phyloP scores from a whole-genome alignment of 495 filamentous ascomycete species.

The Lasiosphaeria hispida region DNA sequence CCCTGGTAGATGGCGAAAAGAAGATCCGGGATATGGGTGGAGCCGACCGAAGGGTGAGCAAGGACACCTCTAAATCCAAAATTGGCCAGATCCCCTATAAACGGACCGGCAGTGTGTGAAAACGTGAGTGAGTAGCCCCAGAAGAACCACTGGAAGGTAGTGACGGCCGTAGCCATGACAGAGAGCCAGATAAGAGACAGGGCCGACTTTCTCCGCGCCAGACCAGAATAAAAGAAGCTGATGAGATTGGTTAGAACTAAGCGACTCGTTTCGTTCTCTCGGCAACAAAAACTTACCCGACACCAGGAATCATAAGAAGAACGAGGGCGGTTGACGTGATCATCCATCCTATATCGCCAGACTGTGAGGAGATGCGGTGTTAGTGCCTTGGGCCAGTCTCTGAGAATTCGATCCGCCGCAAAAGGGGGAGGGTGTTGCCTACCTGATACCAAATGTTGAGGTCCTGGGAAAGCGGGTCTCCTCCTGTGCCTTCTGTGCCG shows the following conservation, averaged over 20 bases:
- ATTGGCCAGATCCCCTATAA: conserved; percentile 79
- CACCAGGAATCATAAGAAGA: conserved; percentile 94
- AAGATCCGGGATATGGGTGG: conserved; percentile 75
- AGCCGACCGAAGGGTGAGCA: conserved; percentile 72
- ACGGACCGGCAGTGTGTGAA: conserved; percentile 78
- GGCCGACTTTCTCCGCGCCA: conserved; percentile 89
- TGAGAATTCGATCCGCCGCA: not conserved
- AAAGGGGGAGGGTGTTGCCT: conserved; percentile 24
- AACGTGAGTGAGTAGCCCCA: conserved; percentile 95
- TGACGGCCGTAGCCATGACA: conserved; percentile 84
- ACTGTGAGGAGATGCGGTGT: conserved; percentile 42
- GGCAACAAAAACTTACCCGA: conserved; percentile 50
- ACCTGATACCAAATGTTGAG: conserved; percentile 85
- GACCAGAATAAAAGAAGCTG: conserved; percentile 94
- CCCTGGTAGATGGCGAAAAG: conserved; percentile 93
- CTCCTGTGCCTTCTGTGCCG: conserved; percentile 63
- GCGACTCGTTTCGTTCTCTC: conserved; percentile 1
- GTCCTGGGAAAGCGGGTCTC: conserved; percentile 67
- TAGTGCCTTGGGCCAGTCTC: conserved; percentile 7
- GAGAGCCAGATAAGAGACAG: conserved; percentile 94
- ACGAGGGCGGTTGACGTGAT: conserved; percentile 84
- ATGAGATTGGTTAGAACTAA: not conserved
- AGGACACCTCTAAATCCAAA: conserved; percentile 82
- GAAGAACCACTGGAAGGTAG: conserved; percentile 97
- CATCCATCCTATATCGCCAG: conserved; percentile 88